These are phyloP conservation scores for Breviolum minutum DNA, from an alignment of 73 alveolate genomes.

Conservation along the genomic window DNA sequence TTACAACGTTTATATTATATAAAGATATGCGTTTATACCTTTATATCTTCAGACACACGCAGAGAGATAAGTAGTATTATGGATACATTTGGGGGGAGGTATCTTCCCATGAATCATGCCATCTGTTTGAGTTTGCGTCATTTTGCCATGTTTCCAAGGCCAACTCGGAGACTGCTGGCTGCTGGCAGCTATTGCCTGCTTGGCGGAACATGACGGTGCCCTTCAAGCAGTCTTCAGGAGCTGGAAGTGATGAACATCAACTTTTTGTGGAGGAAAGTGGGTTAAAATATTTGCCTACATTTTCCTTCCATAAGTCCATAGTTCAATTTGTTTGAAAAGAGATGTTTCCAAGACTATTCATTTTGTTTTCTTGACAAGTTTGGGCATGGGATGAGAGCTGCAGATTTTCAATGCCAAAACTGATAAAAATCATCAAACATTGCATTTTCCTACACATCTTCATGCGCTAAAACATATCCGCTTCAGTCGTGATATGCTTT, in stretches of 20 bases:
- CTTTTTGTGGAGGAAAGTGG: background rate
- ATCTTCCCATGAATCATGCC: background rate
- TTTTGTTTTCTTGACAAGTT: no score
- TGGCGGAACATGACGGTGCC: constrained; percentile 96
- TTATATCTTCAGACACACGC: no score
- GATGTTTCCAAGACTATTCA: no score
- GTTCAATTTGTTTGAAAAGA: no score
- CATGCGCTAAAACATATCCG: background rate
- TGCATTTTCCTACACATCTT: background rate
- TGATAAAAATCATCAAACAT: no score
- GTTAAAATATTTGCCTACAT: no score
- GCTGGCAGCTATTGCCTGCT: constrained; percentile 97
- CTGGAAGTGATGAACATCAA: background rate
- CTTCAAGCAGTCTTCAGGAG: constrained; percentile 84
- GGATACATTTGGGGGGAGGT: background rate
- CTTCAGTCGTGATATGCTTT: background rate
- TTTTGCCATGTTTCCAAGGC: constrained; percentile 46
- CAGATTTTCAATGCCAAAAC: no score
- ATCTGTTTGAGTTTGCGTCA: background rate
- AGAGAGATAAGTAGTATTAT: background rate
- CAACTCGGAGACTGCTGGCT: constrained; percentile 98
- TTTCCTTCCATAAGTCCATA: no score
- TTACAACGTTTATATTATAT: no score
- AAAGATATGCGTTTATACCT: no score
- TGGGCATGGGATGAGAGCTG: no score